Evolutionary conservation across 139 green algal genomes (phyloP), one percentile per base, ranked within the genome.

Genomic region (Asterochloris sp.): DNA sequence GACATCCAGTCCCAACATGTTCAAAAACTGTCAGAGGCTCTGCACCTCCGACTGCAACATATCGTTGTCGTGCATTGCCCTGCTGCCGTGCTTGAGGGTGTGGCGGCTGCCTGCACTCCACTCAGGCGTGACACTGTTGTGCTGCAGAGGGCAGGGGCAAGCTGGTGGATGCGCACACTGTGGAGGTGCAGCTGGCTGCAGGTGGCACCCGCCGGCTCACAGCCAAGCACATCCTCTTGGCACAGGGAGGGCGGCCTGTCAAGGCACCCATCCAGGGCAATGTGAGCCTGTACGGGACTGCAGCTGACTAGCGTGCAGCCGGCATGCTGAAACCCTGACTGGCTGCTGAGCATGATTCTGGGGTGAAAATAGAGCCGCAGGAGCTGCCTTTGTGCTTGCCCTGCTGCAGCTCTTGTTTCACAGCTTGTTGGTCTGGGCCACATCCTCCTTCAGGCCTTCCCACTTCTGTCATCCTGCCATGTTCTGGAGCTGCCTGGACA

Each of bases 221-320:
- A 13, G 83, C 94, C 10, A 90, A 91, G 69, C 89, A 96, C 89
- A 98, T 99, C 82, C 84, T 99, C 12, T 87, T 99, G 13, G 95
- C 97, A 12, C 94, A 94, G 21, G 97, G 97, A 15, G 95, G 95
- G 64, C 88, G 85, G 13, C 88, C 95, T 60, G 88, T 85, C 28
- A 92, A 92, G 85, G 90, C 95, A 12, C 66, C 88, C 81, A 95
- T 99, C 78, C 93, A 92, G 6, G 96, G 96, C 13, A 88, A 81
- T 24, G 87, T 91, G 79, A 73, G 76, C 23, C 8, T 13, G 66
- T 28, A 26, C 26, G 66, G 19, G 66, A 71, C 66, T 71, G 66
- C 21, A 71, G 38, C 38, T 54, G n/a, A 54, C 6, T 2, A 6
- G 2, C 6, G 38, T 54, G 38, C 38, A 54, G 38, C 38, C 38